Evolutionary conservation across 1,139 yeast genomes (phyloP), one percentile per base, ranked within the genome.

Genomic region (Yamadazyma kanchanaburiensis): DNA sequence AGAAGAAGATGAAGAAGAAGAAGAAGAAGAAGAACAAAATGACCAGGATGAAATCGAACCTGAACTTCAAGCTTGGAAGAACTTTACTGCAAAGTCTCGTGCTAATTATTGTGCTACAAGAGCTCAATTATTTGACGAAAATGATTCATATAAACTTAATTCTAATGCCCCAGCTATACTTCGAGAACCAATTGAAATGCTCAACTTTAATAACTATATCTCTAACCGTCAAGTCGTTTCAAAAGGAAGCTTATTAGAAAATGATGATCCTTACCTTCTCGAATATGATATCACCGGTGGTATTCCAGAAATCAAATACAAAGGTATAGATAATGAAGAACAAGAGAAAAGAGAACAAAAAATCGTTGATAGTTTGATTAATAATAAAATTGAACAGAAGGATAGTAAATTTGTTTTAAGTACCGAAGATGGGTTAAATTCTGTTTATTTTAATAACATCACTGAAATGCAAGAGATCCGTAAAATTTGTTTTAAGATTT

Each of bases 231-330:
- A 60, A 38, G 67, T 64, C 12, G 58, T 66, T 9, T 57, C 69
- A 0, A 64, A 65, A 33, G 56, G 63, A 14, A 72, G 68, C 36
- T 55, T 74, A 24, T 69, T 77, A 28, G 80, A 72, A 27, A 77
- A 69, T 40, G 80, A 77, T 42, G 84, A 79, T 40, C 80, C 81
- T 3, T 82, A 83, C 43, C 58, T 88, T 29, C 64, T 85, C 24
- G 97, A 91, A 51, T 91, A 89, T 53, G 96, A 89, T 45, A 75
- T 84, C 3, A 65, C 77, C 3, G 88, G 94, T 22, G 89, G 91
- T 0, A 50, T 88, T 6, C 97, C 98, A 0, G 76, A 79, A 0
- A 49, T 85, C 5, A 57, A 60, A 6, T 80, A 74, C 42, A 45
- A 47, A 17, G 88, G 88, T 10, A 35, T 60, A 4, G 58, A 74